phyloP scores from a whole-genome alignment of 176 grass and related monocot genomes.

The Lolium rigidum region DNA sequence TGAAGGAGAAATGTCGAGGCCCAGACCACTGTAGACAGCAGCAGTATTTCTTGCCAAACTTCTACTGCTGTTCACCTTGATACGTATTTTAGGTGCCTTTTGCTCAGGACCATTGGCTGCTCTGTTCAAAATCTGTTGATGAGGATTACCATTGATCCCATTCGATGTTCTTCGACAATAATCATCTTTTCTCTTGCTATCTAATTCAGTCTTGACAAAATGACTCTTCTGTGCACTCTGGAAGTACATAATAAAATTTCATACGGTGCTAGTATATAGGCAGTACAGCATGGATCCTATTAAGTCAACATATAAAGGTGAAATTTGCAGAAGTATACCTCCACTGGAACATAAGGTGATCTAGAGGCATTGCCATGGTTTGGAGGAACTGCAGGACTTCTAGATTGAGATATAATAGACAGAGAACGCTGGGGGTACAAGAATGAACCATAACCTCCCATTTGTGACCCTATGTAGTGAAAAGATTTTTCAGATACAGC shows the following conservation, averaged over 20 bases:
- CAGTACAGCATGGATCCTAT: constrained; percentile 33
- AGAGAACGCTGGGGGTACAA: constrained; percentile 49
- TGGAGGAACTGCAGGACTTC: constrained; percentile 47
- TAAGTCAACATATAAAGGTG: constrained; percentile 28
- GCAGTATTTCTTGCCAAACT: constrained; percentile 61
- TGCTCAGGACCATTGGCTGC: constrained; percentile 46
- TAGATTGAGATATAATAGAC: constrained; percentile 45
- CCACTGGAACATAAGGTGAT: constrained; percentile 49
- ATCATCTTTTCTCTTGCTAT: constrained; percentile 48
- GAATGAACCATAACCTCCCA: constrained; percentile 65
- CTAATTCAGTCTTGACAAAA: constrained; percentile 48
- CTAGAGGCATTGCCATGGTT: constrained; percentile 57
- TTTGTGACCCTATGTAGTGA: constrained; percentile 52
- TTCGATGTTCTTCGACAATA: constrained; percentile 27
- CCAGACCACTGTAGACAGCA: constrained; percentile 73
- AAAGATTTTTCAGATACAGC: constrained; percentile 43
- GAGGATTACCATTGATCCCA: constrained; percentile 46
- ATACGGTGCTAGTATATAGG: constrained; percentile 25
- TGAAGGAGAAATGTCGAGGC: constrained; percentile 75
- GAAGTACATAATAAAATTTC: constrained; percentile 41
- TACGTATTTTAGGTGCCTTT: constrained; percentile 63
- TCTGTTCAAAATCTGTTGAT: constrained; percentile 45
- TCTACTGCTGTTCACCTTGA: constrained; percentile 59
- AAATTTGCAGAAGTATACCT: constrained; percentile 58
- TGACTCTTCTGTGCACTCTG: constrained; percentile 48